These are phyloP conservation scores for Brassica balearica DNA, from an alignment of 441 rosid genomes.

Conservation along the genomic window DNA sequence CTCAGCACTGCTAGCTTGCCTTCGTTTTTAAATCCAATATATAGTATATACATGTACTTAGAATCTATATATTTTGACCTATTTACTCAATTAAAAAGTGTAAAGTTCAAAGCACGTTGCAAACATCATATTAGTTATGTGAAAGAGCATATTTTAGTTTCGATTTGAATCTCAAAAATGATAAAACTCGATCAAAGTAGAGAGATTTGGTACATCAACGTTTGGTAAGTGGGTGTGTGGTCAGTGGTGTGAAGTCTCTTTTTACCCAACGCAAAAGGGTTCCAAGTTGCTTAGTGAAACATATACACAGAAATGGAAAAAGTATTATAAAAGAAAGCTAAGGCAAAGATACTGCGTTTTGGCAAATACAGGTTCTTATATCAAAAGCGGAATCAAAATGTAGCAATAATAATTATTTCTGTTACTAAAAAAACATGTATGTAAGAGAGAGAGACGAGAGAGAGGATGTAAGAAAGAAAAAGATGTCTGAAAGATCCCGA, in stretches of 20 bases:
- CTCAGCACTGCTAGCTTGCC: constrained; percentile 1
- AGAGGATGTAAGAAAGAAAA: constrained; percentile 5
- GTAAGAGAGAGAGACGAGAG: not conserved
- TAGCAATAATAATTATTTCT: constrained; percentile 9
- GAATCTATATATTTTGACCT: constrained; percentile 14
- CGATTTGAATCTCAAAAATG: constrained; percentile 13
- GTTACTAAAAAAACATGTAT: constrained; percentile 1
- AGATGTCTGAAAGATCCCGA: constrained; percentile 40
- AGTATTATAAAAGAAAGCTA: constrained; percentile 30
- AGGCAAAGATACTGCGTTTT: constrained; percentile 33
- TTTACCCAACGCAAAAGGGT: constrained; percentile 43
- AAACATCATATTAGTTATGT: constrained; percentile 6
- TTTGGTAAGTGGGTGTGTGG: constrained; percentile 39
- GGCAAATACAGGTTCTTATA: constrained; percentile 23
- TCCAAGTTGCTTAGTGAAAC: constrained; percentile 46
- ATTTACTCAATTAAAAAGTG: not conserved
- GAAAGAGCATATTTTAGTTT: not conserved
- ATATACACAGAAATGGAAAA: constrained; percentile 32
- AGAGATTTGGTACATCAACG: constrained; percentile 29
- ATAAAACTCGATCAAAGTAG: constrained; percentile 20
- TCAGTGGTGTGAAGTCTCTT: constrained; percentile 43
- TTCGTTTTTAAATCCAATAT: not conserved
- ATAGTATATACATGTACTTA: not conserved
- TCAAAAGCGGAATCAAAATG: constrained; percentile 30
- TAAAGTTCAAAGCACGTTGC: constrained; percentile 4